Evolutionary conservation across 31 red algal genomes (phyloP), one percentile per base, ranked within the genome.

Genomic region (Asparagopsis taxiformis): DNA sequence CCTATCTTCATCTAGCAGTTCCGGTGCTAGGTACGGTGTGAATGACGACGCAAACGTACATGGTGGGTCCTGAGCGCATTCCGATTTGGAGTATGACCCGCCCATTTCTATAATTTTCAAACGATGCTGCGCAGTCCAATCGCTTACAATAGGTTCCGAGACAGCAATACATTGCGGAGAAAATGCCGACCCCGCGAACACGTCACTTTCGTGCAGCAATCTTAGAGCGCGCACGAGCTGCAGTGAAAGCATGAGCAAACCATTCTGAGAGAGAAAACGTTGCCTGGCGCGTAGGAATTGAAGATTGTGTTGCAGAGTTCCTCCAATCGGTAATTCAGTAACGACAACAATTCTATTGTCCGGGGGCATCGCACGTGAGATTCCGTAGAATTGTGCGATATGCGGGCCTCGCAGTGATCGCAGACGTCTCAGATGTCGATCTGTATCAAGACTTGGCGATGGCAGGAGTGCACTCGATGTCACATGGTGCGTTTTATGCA

Each of bases 71-170:
- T 28, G 0, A 3, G 31, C 58, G 19, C 34, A 61, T 28, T 63
- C 72, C 3, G 25, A 28, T 51, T 31, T 44, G 21, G 24, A 51
- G 28, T 41, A 23, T 34, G 72, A 54, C 16, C 72, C 72, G 13
- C 72, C 72, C 19, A 77, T 11, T 25, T 77, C 72, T 17, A 44
- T 17, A 6, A 77, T 22, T 23, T 77, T 77, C n/a, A 63, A 17
- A 3, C 72, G 55, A 7, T 63, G 56, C 35, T 30, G 26, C 19
- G 55, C 55, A 6, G 20, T 33, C 72, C 72, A 77, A 36, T 64
- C 72, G 15, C 7, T 36, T 9, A 20, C n/a, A 22, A 73, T 43
- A 5, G 72, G 34, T 5, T 10, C 17, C 6, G 55, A 20, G 15
- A 77, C 0, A 22, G 23, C 59, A 41, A 63, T 61, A 6, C 33